Evolutionary conservation across 2,329 filamentous ascomycete species (phyloP), one percentile per base, ranked within the genome.

Genomic region (Thyridium curvatum): DNA sequence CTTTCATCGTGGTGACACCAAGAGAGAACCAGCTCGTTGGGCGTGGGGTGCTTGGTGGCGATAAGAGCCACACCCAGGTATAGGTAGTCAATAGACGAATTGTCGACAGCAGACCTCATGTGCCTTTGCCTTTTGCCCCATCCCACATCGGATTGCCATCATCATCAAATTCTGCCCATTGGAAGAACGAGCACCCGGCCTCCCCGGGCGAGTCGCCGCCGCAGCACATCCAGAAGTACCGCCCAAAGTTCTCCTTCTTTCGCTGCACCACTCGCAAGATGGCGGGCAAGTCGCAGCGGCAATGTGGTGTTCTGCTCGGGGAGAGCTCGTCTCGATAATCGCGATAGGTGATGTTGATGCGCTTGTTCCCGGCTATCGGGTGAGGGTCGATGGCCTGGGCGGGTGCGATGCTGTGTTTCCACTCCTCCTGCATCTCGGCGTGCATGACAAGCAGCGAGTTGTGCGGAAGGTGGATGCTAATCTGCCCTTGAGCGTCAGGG

Each of bases 361-460:
- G 75, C 46, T 79, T 82, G 50, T 81, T 89, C 1, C 83, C 84
- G 0, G 90, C 76, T 2, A 95, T 58, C 0, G 90, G 87, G 58
- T 98, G 93, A 1, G 88, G 87, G 44, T 89, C 84, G 42, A 97
- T 85, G 4, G 82, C 78, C 35, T 73, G 70, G 0, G 85, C 82
- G 0, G 89, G 85, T 0, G 80, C 71, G 32, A 98, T 85, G 48
- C 78, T 77, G 59, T 98, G 93, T 59, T 96, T 97, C 89, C 89
- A 97, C 55, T 86, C 83, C 55, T 97, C 91, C 55, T 97, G 91
- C 87, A 95, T 97, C 56, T 94, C 88, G 1, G 91, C 90, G 54
- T 97, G 90, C 93, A 98, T 97, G 9, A 97, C 72, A 0, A 98
- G 72, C 0, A 97, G 73, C 1, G 87, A 94, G 59, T 97, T 97